phyloP scores from a whole-genome alignment of 495 filamentous ascomycete species.

The Aspergillus bridgeri region DNA sequence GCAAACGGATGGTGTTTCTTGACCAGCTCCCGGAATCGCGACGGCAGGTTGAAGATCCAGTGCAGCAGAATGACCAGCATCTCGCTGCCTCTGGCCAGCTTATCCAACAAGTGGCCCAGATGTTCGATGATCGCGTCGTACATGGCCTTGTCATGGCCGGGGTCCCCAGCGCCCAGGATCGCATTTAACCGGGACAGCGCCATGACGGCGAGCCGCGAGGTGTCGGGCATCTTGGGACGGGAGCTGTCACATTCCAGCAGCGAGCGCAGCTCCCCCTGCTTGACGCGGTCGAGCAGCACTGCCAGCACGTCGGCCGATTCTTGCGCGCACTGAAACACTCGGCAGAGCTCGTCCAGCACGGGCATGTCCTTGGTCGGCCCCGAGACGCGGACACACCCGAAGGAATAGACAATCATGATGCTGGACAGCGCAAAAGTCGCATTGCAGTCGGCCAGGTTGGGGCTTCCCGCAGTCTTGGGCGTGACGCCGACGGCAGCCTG shows the following conservation, averaged over 20 bases:
- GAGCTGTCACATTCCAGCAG: conserved; percentile 23
- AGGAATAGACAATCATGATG: conserved; percentile 43
- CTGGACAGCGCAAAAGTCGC: conserved; percentile 47
- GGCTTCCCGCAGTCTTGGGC: conserved; percentile 18
- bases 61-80: conserved; percentile 40
- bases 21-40: conserved; percentile 49
- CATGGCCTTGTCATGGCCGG: conserved; percentile 27
- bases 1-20: conserved; percentile 51
- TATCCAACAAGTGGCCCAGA: conserved; percentile 27
- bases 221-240: conserved; percentile 35
- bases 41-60: conserved; percentile 50
- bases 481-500: conserved; percentile 33
- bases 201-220: conserved; percentile 33
- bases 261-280: conserved; percentile 33
- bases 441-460: conserved; percentile 37
- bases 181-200: conserved; percentile 29
- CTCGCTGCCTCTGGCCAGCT: conserved; percentile 33
- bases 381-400: conserved; percentile 35
- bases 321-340: conserved; percentile 41
- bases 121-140: conserved; percentile 32
- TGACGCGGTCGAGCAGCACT: conserved; percentile 29
- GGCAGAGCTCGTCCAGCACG: conserved; percentile 38
- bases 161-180: conserved; percentile 22
- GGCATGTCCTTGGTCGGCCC: conserved; percentile 15
- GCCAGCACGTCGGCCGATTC: conserved; percentile 35